Evolutionary conservation across 2,329 filamentous ascomycete species (phyloP).

Genomic region (Trichoderma sp.): DNA sequence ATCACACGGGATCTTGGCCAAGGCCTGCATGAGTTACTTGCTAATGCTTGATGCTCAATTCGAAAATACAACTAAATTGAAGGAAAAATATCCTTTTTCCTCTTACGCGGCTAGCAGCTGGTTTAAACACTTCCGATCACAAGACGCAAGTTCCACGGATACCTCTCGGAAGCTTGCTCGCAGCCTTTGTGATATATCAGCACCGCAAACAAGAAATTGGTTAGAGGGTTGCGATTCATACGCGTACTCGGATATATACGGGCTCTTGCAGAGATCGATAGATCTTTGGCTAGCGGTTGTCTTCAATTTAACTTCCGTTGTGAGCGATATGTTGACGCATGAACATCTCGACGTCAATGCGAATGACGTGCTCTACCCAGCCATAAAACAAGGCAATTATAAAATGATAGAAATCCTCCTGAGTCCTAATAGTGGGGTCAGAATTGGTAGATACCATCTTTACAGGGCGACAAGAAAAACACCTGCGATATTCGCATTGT

Average conservation of each 20-base stretch:
- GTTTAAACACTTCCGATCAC: not conserved
- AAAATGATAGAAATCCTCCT: not conserved
- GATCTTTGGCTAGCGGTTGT: constrained; percentile 20
- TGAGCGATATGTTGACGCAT: not conserved
- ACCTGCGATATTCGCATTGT: not conserved
- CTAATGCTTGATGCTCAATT: not conserved
- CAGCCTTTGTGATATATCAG: not conserved
- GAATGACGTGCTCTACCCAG: too few species aligned
- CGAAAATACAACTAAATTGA: not conserved
- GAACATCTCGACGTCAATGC: not conserved
- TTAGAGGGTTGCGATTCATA: not conserved
- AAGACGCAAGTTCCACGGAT: not conserved
- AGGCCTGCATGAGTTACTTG: not conserved
- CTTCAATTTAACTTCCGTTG: constrained; percentile 16
- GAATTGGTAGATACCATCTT: rapidly evolving
- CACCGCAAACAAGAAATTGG: not conserved
- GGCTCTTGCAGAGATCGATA: not conserved
- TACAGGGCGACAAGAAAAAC: not conserved
- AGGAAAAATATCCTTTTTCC: not conserved
- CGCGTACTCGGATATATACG: too few species aligned
- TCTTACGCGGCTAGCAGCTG: not conserved
- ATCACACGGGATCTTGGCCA: not conserved
- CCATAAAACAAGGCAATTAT: not conserved
- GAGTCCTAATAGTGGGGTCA: not conserved
- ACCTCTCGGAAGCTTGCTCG: not conserved